Percentiles rank a stretch among this genome's conserved stretches.
Evolutionary conservation across 2,329 filamentous ascomycete species (phyloP).

Genomic region (Diaporthe nobilis): DNA sequence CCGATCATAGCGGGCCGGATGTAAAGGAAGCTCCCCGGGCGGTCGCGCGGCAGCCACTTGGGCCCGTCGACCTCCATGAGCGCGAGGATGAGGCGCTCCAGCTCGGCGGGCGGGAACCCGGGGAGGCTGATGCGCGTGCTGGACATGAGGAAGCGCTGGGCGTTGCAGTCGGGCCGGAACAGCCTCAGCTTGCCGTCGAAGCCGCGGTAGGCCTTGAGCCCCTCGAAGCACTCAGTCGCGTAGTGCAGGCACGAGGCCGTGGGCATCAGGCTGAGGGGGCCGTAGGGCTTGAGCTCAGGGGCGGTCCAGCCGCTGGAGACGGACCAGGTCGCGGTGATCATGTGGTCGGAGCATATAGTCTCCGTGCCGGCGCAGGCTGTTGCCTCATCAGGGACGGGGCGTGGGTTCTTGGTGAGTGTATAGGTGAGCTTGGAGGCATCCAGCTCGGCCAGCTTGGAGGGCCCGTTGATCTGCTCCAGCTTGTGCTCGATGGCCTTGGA

Average conservation of each 20-base stretch:
- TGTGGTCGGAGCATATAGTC: constrained; percentile 85
- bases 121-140: constrained; percentile 80
- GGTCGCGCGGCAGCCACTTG: constrained; percentile 82
- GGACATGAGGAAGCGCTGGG: constrained; percentile 73
- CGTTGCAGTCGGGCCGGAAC: constrained; percentile 83
- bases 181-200: constrained; percentile 80
- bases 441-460: constrained; percentile 63
- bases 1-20: constrained; percentile 90
- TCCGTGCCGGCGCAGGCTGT: constrained; percentile 61
- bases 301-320: constrained; percentile 76
- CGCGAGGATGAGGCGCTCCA: constrained; percentile 80
- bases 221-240: constrained; percentile 92
- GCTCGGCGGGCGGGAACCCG: constrained; percentile 77
- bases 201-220: constrained; percentile 85
- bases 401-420: constrained; percentile 65
- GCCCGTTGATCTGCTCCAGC: constrained; percentile 52
- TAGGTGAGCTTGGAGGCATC: constrained; percentile 74
- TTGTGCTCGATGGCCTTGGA: constrained; percentile 67
- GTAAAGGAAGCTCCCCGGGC: constrained; percentile 82
- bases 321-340: constrained; percentile 83
- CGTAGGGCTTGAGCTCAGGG: constrained; percentile 83
- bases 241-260: constrained; percentile 89
- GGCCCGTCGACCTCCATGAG: constrained; percentile 81
- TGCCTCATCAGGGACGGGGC: constrained; percentile 66
- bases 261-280: constrained; percentile 82